Evolutionary conservation across 257 asterid genomes (phyloP), one percentile per base, ranked within the genome.

Genomic region (Fraxinus americana): DNA sequence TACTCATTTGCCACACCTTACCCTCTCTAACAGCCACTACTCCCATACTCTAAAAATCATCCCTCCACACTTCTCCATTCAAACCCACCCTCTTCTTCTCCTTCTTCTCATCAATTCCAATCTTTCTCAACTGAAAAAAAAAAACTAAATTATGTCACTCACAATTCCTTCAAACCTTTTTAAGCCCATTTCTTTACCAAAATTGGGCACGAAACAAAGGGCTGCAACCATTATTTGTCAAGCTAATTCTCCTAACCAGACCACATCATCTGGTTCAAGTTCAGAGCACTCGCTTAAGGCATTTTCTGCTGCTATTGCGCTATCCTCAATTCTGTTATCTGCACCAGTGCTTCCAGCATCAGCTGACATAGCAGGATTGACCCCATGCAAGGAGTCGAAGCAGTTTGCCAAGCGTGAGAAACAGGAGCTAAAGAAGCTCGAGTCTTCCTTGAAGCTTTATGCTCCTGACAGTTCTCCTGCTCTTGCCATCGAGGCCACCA

Each of bases 381-480:
- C 97, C 0, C 98, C 98, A 0, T 95, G 99, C 94, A 95, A 93
- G 76, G 99, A 95, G 0, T 95, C 99, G 5, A 92, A 93, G 83
- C 98, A 93, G 86, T 95, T 95, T 34, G 97, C 97, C 23, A 95
- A 95, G 87, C 85, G 97, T 7, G 97, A 93, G 96, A 93, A 90
- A 80, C 97, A 89, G 83, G 91, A 89, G 83, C 82, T 93, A 83
- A 95, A 95, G 92, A 95, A 95, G 82, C 90, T 93, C 0, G 83
- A 90, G 81, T 78, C 88, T 4, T 89, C 98, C 0, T 86, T 93
- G 76, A 95, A 91, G 86, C 86, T 87, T 1, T 95, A 93, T 74
- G 93, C 93, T 4, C 97, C 98, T 4, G 97, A 95, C 75, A 90
- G 97, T 66, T 97, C 98, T 17, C 99, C 99, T 48, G 98, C 99